phyloP scores from a whole-genome alignment of 768 basidiomycete species.

The Termitomyces sp. region DNA sequence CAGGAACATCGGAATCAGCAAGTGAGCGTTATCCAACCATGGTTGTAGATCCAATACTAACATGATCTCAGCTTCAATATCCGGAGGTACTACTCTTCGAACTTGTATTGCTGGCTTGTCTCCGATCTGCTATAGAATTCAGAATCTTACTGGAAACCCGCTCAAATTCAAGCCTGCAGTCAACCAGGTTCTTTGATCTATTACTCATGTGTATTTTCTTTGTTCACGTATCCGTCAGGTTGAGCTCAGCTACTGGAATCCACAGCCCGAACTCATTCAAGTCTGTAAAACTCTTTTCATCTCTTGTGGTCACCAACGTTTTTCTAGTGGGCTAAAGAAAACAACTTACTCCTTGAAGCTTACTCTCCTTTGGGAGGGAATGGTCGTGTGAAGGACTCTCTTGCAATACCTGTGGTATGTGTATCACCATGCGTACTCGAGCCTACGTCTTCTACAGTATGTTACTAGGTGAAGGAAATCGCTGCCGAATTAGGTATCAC shows the following conservation, averaged over 20 bases:
- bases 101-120: constrained; percentile 11
- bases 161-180: constrained; percentile 59
- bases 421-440: neutral
- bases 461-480: constrained; percentile 43
- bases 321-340: constrained; percentile 62
- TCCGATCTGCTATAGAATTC: constrained; percentile 28
- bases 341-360: constrained; percentile 62
- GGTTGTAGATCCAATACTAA: neutral
- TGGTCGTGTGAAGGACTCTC: constrained; percentile 49
- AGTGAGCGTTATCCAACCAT: constrained; percentile 34
- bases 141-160: constrained; percentile 58
- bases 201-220: neutral
- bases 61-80: constrained; percentile 52
- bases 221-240: constrained; percentile 27
- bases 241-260: constrained; percentile 73
- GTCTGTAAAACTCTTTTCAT: constrained; percentile 23
- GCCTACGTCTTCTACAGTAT: neutral
- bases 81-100: constrained; percentile 25
- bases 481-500: constrained; percentile 62
- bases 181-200: constrained; percentile 43
- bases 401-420: constrained; percentile 51
- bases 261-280: constrained; percentile 71
- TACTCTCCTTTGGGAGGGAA: constrained; percentile 73
- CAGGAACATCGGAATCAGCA: constrained; percentile 80
- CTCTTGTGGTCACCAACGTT: neutral